These are phyloP conservation scores for Clavariopsis aquatica DNA, from an alignment of 495 filamentous ascomycete genomes.

Conservation along the genomic window DNA sequence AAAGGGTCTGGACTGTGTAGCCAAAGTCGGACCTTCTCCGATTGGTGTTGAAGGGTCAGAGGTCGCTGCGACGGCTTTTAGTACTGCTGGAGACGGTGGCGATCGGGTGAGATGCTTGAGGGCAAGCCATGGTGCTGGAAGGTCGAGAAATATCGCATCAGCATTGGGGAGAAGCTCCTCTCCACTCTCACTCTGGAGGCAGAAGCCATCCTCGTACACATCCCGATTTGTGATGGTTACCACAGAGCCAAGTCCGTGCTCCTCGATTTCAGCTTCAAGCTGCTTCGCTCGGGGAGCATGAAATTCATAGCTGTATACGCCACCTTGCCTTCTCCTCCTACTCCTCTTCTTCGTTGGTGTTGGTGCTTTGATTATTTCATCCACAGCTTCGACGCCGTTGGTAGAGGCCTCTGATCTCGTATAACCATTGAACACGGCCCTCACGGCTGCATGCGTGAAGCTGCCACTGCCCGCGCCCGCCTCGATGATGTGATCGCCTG, in stretches of 20 bases:
- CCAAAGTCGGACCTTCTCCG: constrained; percentile 25
- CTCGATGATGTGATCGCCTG: constrained; percentile 81
- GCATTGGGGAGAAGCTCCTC: constrained; percentile 62
- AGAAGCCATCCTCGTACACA: constrained; percentile 85
- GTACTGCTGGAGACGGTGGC: constrained; percentile 35
- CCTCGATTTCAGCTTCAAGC: constrained; percentile 68
- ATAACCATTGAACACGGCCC: constrained; percentile 87
- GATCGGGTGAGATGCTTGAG: constrained; percentile 77
- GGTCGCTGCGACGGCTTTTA: constrained; percentile 8
- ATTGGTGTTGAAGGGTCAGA: constrained; percentile 21
- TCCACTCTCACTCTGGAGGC: constrained; percentile 14
- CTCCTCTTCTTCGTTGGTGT: constrained; percentile 44
- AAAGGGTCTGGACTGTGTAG: constrained; percentile 42
- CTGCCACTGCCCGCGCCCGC: constrained; percentile 92
- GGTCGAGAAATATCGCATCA: constrained; percentile 83
- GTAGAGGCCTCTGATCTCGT: constrained; percentile 41
- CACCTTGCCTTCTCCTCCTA: constrained; percentile 54
- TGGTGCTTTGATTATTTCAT: background rate
- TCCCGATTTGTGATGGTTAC: constrained; percentile 88
- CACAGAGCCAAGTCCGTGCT: constrained; percentile 70
- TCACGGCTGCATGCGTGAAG: constrained; percentile 87
- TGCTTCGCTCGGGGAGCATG: constrained; percentile 75
- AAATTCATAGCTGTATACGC: constrained; percentile 92
- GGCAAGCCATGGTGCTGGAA: constrained; percentile 91
- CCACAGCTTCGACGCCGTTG: constrained; percentile 19